Base-by-base conservation (phyloP, 352 stramenopile genomes). In the Pythium utonaiense region DNA sequence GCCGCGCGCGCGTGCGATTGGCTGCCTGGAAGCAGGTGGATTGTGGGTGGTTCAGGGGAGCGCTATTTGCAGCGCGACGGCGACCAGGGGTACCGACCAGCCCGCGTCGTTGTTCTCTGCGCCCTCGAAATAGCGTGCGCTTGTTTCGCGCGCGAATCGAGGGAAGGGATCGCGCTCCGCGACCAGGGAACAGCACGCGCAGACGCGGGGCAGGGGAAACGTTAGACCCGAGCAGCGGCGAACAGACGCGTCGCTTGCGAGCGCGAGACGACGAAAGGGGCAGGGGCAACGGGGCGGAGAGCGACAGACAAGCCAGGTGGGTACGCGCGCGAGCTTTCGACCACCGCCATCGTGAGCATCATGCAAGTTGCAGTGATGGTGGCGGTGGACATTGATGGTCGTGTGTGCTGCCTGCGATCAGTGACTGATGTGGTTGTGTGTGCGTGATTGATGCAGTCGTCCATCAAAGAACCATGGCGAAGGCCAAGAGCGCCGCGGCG, bases 141-240 rank as follows among this genome's bases (percentile, higher is more conserved):
- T 44, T 57, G n/a, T 54, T 54, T 54, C 50, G 49, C 49, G 49
- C 49, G 49, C 50, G 40, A 47, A 42, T 34, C 25, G 25, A 55
- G 50, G 50, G 33, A 24, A 45, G n/a, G 50, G 50, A 41, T 41
- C 40, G 27, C 25, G 50, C 33, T 34, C 33, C 31, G 50, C 31
- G n/a, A 53, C 25, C 47, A 53, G 25, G 24, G 24, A 34, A 50
- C n/a, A 21, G 42, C 42, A 36, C 19, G 25, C 47, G 47, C 27
- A 27, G 25, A 40, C 50, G 33, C 33, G 31, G 21, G 27, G n/a
- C 50, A 47, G 40, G 40, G 40, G 40, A 47, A 47, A 19, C n/a
- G 33, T 40, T 40, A 40, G 33, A 40, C 33, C 33, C 3, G 3
- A 40, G 9, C 33, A 14, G 6, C 40, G 40, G n/a, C 40, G 40